Evolutionary conservation across 495 filamentous ascomycete genomes (phyloP).

Genomic region (Filosporella fistucella): DNA sequence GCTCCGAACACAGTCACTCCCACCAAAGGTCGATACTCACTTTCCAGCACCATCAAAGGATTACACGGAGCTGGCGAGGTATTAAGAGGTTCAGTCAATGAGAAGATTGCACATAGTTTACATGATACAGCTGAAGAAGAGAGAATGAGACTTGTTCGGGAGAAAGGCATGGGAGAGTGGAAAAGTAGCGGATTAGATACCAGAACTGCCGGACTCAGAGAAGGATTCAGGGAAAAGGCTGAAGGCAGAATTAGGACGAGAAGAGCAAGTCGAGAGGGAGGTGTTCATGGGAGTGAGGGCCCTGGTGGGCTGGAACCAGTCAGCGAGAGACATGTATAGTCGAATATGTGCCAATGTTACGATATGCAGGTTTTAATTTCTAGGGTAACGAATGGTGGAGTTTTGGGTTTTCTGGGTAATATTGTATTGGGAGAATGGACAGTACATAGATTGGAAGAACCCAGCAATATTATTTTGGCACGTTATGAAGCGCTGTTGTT

Average conservation of each 20-base stretch:
- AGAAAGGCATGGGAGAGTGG: constrained; percentile 13
- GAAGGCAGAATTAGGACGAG: constrained; percentile 4
- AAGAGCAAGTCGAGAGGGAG: constrained; percentile 1
- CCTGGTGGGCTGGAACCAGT: constrained; percentile 4
- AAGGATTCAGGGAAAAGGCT: constrained; percentile 11
- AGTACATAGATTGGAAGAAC: no score
- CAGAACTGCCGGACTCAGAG: constrained; percentile 2
- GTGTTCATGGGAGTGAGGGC: constrained; percentile 18
- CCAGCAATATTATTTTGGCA: no score
- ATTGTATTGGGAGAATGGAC: no score
- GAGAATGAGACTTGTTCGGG: constrained; percentile 9
- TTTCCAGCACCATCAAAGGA: constrained; percentile 8
- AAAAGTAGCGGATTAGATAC: constrained; percentile 13
- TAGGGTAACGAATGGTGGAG: no score
- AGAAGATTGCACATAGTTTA: constrained; percentile 6
- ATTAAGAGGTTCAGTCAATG: constrained; percentile 12
- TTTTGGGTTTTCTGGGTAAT: no score
- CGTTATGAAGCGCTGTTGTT: no score
- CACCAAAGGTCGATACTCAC: no score
- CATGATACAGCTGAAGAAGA: constrained; percentile 16
- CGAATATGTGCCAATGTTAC: no score
- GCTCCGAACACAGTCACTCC: no score
- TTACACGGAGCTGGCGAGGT: constrained; percentile 15
- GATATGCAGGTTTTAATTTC: no score
- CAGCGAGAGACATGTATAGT: no score